These are phyloP conservation scores for Parasitella parasitica DNA, from an alignment of 371 early-diverging fungal species.

Conservation along the genomic window DNA sequence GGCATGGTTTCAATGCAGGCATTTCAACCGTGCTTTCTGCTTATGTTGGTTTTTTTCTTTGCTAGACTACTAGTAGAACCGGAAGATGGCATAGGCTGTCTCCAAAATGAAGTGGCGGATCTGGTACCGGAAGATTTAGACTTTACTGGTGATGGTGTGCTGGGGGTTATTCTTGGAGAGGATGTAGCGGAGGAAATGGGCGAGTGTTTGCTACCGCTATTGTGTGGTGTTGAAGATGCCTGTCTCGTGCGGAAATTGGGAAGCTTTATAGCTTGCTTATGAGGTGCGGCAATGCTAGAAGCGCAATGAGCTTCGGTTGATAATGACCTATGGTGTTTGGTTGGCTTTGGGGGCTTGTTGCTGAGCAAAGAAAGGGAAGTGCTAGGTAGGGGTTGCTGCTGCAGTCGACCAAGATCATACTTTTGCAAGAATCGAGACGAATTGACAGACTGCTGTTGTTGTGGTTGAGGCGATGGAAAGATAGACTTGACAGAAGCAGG, in stretches of 20 bases:
- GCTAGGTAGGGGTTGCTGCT: neutral
- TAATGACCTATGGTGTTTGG: constrained; percentile 6
- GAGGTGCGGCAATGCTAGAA: neutral
- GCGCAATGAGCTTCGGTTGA: constrained; percentile 1
- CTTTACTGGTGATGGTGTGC: neutral
- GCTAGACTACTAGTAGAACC: neutral
- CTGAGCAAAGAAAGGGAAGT: neutral
- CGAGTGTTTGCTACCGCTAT: constrained; percentile 1
- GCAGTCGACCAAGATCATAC: neutral
- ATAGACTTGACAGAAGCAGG: neutral
- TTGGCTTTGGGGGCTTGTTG: neutral
- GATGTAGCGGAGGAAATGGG: neutral
- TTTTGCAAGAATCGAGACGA: constrained; percentile 12
- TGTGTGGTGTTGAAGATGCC: neutral
- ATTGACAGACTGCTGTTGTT: neutral
- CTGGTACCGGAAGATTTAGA: neutral
- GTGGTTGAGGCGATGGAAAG: neutral
- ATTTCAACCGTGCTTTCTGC: constrained; percentile 5
- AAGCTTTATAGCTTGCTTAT: constrained; percentile 11
- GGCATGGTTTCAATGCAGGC: constrained; percentile 8
- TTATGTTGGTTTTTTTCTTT: constrained; percentile 1
- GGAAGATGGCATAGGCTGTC: constrained; percentile 5
- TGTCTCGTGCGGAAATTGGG: constrained; percentile 17
- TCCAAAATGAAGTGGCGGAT: constrained; percentile 15
- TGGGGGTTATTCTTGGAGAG: constrained; percentile 3